Conservation (phyloP, 2,329 filamentous ascomycete species). For the Fusarium camptoceras region DNA sequence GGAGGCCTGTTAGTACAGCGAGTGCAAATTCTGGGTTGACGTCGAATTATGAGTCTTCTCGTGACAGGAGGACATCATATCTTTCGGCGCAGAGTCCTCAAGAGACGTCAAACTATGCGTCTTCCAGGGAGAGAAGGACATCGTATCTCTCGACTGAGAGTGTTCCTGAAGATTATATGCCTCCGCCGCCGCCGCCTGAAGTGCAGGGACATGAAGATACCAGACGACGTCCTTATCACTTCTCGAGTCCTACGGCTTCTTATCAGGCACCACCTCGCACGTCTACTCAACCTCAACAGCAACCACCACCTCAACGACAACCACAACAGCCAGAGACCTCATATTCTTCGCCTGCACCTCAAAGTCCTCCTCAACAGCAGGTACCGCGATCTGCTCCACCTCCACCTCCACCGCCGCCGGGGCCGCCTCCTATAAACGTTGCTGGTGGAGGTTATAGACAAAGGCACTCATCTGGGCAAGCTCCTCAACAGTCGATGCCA, state of each 20-base stretch:
- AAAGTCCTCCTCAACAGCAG: background rate
- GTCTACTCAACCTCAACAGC: background rate
- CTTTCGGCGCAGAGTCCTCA: slow-evolving; percentile 3
- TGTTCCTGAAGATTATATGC: background rate
- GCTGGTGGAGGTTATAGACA: no score
- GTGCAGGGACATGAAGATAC: no score
- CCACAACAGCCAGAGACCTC: background rate
- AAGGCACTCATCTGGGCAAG: background rate
- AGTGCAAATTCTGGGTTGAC: background rate
- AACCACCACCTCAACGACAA: background rate
- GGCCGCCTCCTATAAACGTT: slow-evolving; percentile 6
- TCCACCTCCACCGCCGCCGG: slow-evolving; percentile 10
- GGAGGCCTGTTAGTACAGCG: slow-evolving; percentile 15
- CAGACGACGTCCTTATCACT: no score
- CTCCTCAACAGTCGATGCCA: background rate
- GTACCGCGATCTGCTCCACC: background rate
- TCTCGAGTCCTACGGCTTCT: no score
- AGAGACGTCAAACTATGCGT: background rate
- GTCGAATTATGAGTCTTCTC: slow-evolving; percentile 3
- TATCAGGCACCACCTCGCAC: no score
- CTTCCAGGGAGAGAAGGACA: background rate
- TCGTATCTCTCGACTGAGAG: slow-evolving; percentile 2
- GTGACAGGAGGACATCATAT: background rate
- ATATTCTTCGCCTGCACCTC: background rate
- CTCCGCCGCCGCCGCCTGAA: slow-evolving; percentile 4